Percentiles rank a stretch among this genome's conserved stretches.
Evolutionary conservation across 1,284 basidiomycete genomes (phyloP).

Genomic region (Leccinum pachyderme): DNA sequence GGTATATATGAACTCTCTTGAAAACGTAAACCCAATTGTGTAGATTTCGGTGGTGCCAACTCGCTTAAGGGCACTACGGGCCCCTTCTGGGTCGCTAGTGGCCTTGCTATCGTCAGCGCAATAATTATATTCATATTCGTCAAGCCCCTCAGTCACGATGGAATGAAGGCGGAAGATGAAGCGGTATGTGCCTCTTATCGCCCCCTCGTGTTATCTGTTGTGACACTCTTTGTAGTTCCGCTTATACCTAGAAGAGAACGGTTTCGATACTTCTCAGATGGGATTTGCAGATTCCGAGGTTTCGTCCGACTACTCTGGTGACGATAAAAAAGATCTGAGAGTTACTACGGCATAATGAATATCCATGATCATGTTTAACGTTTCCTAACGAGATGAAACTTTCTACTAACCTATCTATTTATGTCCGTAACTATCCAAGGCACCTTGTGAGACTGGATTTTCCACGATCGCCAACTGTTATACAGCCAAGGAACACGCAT

Average conservation of each 20-base stretch:
- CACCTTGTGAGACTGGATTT: background rate
- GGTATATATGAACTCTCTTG: conserved; percentile 2
- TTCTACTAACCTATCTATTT: background rate
- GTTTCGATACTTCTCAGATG: conserved; percentile 74
- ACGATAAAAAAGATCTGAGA: conserved; percentile 19
- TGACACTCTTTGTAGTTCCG: conserved; percentile 56
- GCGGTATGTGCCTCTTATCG: conserved; percentile 16
- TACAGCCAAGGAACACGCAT: background rate
- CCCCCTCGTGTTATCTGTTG: background rate
- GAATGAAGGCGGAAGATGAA: conserved; percentile 77
- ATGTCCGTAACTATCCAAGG: background rate
- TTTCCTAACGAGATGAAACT: background rate
- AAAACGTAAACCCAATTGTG: conserved; percentile 7
- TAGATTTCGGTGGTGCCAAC: conserved; percentile 59
- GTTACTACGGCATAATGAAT: conserved; percentile 10
- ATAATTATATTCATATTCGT: conserved; percentile 74
- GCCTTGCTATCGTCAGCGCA: conserved; percentile 80
- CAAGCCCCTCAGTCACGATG: conserved; percentile 71
- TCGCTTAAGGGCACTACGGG: conserved; percentile 65
- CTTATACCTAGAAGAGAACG: conserved; percentile 71
- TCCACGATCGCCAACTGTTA: background rate
- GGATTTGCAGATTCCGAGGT: conserved; percentile 40
- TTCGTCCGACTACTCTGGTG: conserved; percentile 17
- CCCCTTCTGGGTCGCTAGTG: conserved; percentile 80
- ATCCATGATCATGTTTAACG: conserved; percentile 1